Base-by-base conservation (phyloP, 495 filamentous ascomycete genomes). In the Durotheca rogersii region DNA sequence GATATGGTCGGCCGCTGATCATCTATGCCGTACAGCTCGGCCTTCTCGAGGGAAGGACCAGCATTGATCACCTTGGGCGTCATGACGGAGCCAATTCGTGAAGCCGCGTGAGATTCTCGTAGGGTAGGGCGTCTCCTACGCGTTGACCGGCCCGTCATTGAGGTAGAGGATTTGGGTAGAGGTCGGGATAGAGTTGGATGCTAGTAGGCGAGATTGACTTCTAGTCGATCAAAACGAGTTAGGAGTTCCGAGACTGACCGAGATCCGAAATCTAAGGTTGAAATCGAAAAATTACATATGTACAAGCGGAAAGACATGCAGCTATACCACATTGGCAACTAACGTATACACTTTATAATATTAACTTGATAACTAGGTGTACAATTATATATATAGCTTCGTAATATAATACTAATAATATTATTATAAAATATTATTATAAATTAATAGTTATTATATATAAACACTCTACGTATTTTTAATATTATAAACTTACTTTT, bases 11-110 rank as follows among this genome's bases (percentile, higher is more conserved):
- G 72, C 10, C 77, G 72, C 47, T 72, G 68, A 64, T 80, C 73
- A 57, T 79, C 72, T 64, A 79, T 78, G 40, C 76, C 76, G 66
- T 76, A 79, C 65, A 78, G 67, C 38, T 76, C 71, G 51, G 77
- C 76, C 64, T 80, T 77, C 54, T 77, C 75, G 47, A 80, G 70
- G 7, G 77, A 78, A 37, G 77, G 75, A 6, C 67, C 73, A 20
- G 77, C 77, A 54, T 80, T 75, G 60, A 80, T 80, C 44, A 80
- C 72, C 41, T 66, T 66, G 10, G 62, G 62, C n/a, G 53, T 66
- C 37, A 47, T 44, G 10, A 56, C 12, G 36, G 39, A 32, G 34
- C 56, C 53, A 61, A 53, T 60, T 56, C 62, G 62, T 38, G 56
- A 45, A 56, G 51, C 62, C 14, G 60, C 62, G 25, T 66, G 62